These are phyloP conservation scores for Populus tremula DNA, from an alignment of 345 rosid genomes.

Conservation along the genomic window DNA sequence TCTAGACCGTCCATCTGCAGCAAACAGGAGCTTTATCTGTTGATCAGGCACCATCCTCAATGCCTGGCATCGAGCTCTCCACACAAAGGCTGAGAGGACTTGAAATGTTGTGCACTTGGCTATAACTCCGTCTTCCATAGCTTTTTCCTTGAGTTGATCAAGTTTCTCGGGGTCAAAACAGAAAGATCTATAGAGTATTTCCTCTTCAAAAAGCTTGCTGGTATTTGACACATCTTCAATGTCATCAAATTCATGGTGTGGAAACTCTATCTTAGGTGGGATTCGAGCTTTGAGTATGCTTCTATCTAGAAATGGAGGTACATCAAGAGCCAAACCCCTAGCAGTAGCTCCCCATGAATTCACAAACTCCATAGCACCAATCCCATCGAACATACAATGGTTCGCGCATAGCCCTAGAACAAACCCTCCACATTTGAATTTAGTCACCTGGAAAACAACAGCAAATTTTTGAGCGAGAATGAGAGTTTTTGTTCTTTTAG, in stretches of 20 bases:
- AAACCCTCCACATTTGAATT: slow-evolving; percentile 79
- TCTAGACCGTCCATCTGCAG: slow-evolving; percentile 72
- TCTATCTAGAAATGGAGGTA: slow-evolving; percentile 63
- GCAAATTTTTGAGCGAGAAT: not conserved
- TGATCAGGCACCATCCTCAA: slow-evolving; percentile 58
- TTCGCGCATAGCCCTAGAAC: slow-evolving; percentile 69
- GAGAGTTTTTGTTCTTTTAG: not conserved
- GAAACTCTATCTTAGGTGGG: slow-evolving; percentile 52
- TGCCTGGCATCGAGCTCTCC: slow-evolving; percentile 78
- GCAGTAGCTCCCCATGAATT: slow-evolving; percentile 84
- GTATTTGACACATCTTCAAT: slow-evolving; percentile 62
- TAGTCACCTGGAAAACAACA: slow-evolving; percentile 56
- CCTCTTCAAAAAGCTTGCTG: slow-evolving; percentile 56
- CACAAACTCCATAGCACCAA: slow-evolving; percentile 80
- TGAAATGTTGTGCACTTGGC: slow-evolving; percentile 65
- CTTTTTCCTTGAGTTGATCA: slow-evolving; percentile 48
- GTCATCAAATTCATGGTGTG: slow-evolving; percentile 70
- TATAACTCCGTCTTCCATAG: slow-evolving; percentile 42
- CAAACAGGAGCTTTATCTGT: slow-evolving; percentile 72
- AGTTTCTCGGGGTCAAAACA: slow-evolving; percentile 62
- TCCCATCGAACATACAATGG: slow-evolving; percentile 84
- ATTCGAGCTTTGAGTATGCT: slow-evolving; percentile 51
- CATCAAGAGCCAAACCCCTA: slow-evolving; percentile 59
- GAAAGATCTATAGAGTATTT: slow-evolving; percentile 63
- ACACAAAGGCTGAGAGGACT: slow-evolving; percentile 68